Conservation (phyloP, 768 basidiomycete species). For the Tricholoma hemisulphureum region DNA sequence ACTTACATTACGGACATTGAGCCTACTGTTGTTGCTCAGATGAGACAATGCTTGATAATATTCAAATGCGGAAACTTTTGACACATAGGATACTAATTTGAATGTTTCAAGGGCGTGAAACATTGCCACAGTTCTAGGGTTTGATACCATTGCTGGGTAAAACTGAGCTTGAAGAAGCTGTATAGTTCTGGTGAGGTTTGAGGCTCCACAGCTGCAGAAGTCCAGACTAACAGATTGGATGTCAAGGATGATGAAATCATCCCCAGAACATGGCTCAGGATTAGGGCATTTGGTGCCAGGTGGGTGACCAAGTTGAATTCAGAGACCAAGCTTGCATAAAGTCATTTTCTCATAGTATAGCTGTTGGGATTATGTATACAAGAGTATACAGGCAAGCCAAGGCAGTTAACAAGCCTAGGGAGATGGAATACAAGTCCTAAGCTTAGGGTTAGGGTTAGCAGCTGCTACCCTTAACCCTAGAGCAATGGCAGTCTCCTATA, state of each 20-base stretch:
- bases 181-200: neutral
- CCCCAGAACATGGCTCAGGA: neutral
- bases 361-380: no score
- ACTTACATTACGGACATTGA: neutral
- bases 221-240: neutral
- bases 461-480: no score
- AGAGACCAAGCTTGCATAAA: neutral
- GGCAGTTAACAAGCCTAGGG: no score
- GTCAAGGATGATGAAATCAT: slow-evolving; percentile 16
- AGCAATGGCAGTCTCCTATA: no score
- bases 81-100: slow-evolving; percentile 20
- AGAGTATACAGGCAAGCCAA: no score
- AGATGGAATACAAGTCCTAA: no score
- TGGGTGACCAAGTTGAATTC: neutral
- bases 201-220: neutral
- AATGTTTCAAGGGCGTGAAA: slow-evolving; percentile 16
- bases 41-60: slow-evolving; percentile 13
- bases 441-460: no score
- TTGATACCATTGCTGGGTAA: slow-evolving; percentile 3
- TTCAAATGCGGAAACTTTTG: slow-evolving; percentile 19
- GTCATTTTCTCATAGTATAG: neutral
- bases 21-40: slow-evolving; percentile 8
- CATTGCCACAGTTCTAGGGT: slow-evolving; percentile 16
- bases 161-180: neutral
- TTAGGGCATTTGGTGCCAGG: neutral